phyloP scores from a whole-genome alignment of 306 rosid species.

The Albizia julibrissin region DNA sequence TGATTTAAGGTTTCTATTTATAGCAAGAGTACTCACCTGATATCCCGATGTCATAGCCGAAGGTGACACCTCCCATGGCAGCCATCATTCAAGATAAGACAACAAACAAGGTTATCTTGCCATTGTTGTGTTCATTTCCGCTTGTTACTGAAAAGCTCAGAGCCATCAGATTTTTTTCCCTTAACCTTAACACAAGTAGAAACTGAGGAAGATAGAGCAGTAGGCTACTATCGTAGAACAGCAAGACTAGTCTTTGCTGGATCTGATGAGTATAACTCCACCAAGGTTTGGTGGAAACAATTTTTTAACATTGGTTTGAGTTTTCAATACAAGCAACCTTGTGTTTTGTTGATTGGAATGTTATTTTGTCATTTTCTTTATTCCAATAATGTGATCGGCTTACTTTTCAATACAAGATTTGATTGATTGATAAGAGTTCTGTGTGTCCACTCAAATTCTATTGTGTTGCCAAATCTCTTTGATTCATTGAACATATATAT shows the following conservation, averaged over 20 bases:
- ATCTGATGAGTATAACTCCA: neutral
- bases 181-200: constrained; percentile 3
- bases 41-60: constrained; percentile 52
- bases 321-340: neutral
- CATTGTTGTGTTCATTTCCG: constrained; percentile 27
- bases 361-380: neutral
- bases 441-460: neutral
- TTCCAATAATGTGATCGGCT: neutral
- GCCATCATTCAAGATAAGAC: constrained; percentile 50
- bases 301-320: neutral
- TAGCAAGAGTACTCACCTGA: constrained; percentile 24
- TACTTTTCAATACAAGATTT: neutral
- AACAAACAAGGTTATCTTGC: constrained; percentile 36
- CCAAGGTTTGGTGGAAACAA: neutral
- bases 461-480: neutral
- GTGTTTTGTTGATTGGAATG: neutral
- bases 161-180: constrained; percentile 32
- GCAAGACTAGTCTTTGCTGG: neutral
- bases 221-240: neutral
- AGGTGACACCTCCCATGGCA: constrained; percentile 46
- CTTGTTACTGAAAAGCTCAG: constrained; percentile 9
- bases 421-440: neutral
- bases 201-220: constrained; percentile 5
- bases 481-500: neutral
- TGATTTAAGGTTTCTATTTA: neutral